Base-by-base conservation (phyloP, 441 rosid genomes). In the Euphorbia schlechtendalii region DNA sequence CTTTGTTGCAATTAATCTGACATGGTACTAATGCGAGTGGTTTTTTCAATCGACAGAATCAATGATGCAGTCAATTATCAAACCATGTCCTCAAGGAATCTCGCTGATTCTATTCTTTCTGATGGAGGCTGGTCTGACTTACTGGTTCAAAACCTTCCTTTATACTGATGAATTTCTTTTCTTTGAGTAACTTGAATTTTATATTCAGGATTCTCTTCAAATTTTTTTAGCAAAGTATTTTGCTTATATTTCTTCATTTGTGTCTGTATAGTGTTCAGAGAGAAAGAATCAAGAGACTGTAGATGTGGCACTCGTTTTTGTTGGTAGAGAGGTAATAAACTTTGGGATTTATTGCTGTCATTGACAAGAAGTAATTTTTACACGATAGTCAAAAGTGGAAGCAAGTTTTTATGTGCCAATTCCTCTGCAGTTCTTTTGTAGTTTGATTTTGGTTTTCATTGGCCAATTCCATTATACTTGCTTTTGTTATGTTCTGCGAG, bases 51-150 rank as follows among this genome's bases (percentile, higher is more conserved):
- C 67, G 72, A 66, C 53, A 78, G 74, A 71, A 34, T 72, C 59
- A 66, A 68, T 56, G 82, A 76, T 58, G 74, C 72, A 63, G 88
- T 94, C n/a, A 82, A 84, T 76, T 94, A 91, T 72, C 94, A 80
- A 77, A 85, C 84, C 56, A 68, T 86, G 34, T 85, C 96, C 51
- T 83, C 94, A 3, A 80, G 76, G 80, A 85, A 86, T 76, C 87
- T 94, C 24, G 96, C 88, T 46, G 76, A 60, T 65, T 78, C 88
- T 53, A 77, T 94, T 75, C 75, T 91, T 41, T 77, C 78, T 60
- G 78, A 80, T 71, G 92, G 89, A 59, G 89, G 93, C 67, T 94
- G 94, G 96, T 83, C 94, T 34, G 80, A 87, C 71, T 74, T 89
- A 57, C 78, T 94, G 88, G 98, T 91, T 77, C 56, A 34, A 25